Base-by-base conservation (phyloP, 768 basidiomycete species). In the Lentinula aciculospora region DNA sequence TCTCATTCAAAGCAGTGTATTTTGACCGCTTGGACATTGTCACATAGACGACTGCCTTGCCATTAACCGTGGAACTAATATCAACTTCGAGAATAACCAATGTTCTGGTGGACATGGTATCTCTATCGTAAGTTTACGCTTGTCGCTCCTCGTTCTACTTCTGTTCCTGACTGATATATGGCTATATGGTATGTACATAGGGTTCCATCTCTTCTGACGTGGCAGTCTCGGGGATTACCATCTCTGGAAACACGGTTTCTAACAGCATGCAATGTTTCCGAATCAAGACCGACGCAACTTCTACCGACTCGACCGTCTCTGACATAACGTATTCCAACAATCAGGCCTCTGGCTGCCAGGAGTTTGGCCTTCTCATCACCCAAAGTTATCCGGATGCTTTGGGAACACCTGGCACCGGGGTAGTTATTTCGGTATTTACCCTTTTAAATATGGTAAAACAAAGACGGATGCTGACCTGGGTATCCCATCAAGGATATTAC, bases 101-200 rank as follows among this genome's bases (percentile, higher is more conserved):
- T 56, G 55, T 44, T 46, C 40, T 29, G 55, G 55, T 45, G 55
- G 55, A 28, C 55, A 56, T 46, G 55, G 55, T 56, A 56, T 56
- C 13, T 56, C 55, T n/a, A 25, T 56, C n/a, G 55, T 54, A 1
- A 42, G 39, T 7, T 25, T 39, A 37, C 49, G 6, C 5, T 21
- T 27, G 8, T 28, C n/a, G n/a, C n/a, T n/a, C n/a, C n/a, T n/a
- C n/a, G 17, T 25, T 28, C 27, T 48, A 13, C 29, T 28, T 27
- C 6, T 31, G 17, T 29, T 0, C 0, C 15, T 31, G 13, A 12
- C n/a, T 9, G 7, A 48, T 23, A 9, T 27, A 0, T 17, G 7
- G 7, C 0, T 2, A n/a, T n/a, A n/a, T n/a, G n/a, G n/a, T n/a
- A n/a, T n/a, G n/a, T n/a, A n/a, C n/a, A n/a, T n/a, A 54, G 53